Conservation (phyloP, 768 basidiomycete species). For the Mycena vulgaris region DNA sequence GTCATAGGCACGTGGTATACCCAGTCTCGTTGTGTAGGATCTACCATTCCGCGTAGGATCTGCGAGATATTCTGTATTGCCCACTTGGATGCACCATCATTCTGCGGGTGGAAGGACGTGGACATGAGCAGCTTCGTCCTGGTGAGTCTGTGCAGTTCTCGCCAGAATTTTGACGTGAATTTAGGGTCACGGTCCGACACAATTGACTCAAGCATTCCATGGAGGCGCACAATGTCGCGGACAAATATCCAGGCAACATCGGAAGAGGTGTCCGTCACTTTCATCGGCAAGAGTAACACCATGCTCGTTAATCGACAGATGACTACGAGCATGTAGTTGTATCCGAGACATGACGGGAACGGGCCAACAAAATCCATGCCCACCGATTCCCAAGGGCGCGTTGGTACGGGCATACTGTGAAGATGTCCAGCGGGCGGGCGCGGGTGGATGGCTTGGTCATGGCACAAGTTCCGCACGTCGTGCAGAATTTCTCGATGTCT, state of each 20-base stretch:
- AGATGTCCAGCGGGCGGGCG: conserved; percentile 23
- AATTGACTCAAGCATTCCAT: conserved; percentile 15
- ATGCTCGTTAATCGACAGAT: conserved; percentile 16
- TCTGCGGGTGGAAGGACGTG: too few relatives aligned
- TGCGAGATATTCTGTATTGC: neutral
- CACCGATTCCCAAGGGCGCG: conserved; percentile 46
- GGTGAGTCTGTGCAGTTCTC: too few relatives aligned
- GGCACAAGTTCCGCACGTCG: neutral
- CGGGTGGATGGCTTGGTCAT: neutral
- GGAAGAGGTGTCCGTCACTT: conserved; percentile 4
- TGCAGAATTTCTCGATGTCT: conserved; percentile 29
- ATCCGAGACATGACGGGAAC: conserved; percentile 42
- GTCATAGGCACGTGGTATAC: neutral
- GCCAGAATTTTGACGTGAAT: too few relatives aligned
- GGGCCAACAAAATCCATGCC: conserved; percentile 54
- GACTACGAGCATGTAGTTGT: conserved; percentile 34
- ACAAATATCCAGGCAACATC: conserved; percentile 30
- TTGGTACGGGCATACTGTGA: conserved; percentile 42
- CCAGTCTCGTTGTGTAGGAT: neutral
- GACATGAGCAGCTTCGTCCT: too few relatives aligned
- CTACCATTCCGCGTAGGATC: neutral
- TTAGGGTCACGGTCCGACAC: too few relatives aligned
- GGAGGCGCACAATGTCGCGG: conserved; percentile 25
- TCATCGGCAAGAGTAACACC: conserved; percentile 15
- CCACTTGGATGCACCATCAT: neutral